phyloP scores from a whole-genome alignment of 1,284 basidiomycete genomes.

The Rhodotorula sp. region DNA sequence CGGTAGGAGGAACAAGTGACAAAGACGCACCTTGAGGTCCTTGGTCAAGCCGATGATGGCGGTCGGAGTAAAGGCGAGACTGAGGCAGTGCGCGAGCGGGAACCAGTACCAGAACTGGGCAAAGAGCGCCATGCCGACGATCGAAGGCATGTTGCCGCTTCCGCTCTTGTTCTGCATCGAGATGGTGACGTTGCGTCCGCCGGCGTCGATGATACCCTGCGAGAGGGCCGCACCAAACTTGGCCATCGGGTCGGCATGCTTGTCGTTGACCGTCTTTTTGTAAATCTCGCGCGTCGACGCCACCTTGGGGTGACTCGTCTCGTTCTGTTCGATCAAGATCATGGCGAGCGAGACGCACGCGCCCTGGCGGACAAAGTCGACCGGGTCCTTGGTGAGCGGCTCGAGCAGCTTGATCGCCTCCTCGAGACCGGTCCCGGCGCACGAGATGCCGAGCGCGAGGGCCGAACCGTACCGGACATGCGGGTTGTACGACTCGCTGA shows the following conservation, averaged over 20 bases:
- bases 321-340: slow-evolving; percentile 92
- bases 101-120: slow-evolving; percentile 99
- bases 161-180: slow-evolving; percentile 86
- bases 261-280: slow-evolving; percentile 82
- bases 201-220: slow-evolving; percentile 93
- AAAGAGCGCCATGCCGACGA: slow-evolving; percentile 93
- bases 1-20: not conserved
- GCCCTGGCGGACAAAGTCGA: slow-evolving; percentile 97
- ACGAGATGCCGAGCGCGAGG: slow-evolving; percentile 88
- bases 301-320: slow-evolving; percentile 77
- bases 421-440: slow-evolving; percentile 88
- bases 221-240: slow-evolving; percentile 91
- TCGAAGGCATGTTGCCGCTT: slow-evolving; percentile 82
- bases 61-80: slow-evolving; percentile 87
- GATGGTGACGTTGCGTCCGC: slow-evolving; percentile 90
- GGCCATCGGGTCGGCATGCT: slow-evolving; percentile 96
- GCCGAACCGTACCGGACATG: slow-evolving; percentile 95
- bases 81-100: slow-evolving; percentile 88
- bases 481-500: slow-evolving; percentile 98
- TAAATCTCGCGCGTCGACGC: slow-evolving; percentile 76
- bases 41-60: slow-evolving; percentile 85
- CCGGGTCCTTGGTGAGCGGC: slow-evolving; percentile 93
- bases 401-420: slow-evolving; percentile 92
- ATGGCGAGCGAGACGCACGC: slow-evolving; percentile 91
- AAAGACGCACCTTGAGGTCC: slow-evolving; percentile 66